Base-by-base conservation (phyloP, 2,329 filamentous ascomycete species). In the Venturiaceae sp. region DNA sequence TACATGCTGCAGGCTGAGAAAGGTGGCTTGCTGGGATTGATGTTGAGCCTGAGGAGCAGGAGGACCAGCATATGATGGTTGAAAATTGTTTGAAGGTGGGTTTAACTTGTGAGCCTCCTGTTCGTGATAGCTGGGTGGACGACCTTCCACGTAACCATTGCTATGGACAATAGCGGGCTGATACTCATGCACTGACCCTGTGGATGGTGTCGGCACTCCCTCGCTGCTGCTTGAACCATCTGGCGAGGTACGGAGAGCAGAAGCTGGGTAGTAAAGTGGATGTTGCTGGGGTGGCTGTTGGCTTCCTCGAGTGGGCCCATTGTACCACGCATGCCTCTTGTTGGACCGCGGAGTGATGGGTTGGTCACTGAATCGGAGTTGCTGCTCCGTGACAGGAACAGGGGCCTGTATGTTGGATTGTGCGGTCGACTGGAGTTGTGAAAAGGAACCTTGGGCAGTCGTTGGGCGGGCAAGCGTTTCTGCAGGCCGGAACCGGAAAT, bases 281-380 rank as follows among this genome's bases (percentile, higher is more conserved):
- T 63, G 56, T 65, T 62, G 58, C 50, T 66, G 64, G 9, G 61
- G 37, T 9, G 57, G 57, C 59, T 61, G 44, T 30, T 30, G 23
- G 65, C 63, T 28, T 64, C 65, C 9, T 64, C 58, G 58, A 11
- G 75, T 62, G 28, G 79, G 79, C 11, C 79, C 80, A 60, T 88
- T 83, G 65, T 90, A 90, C 86, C 87, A 91, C 1, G 80, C 87
- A 60, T 86, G 84, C 2, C 87, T 80, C 66, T 87, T 88, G 32
- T 74, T 75, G 62, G 83, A 83, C 8, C 83, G 78, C 3, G 81
- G 76, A 0, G 81, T 83, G 9, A 78, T 74, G 34, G 71, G 69
- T 36, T 61, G 68, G 60, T 71, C 69, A 63, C 69, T 72, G 62
- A 64, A 73, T 60, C 68, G 70, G 67, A 62, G 66, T 65, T 72